Evolutionary conservation across 2,329 filamentous ascomycete species (phyloP).

Genomic region (Trichoderma sp.): DNA sequence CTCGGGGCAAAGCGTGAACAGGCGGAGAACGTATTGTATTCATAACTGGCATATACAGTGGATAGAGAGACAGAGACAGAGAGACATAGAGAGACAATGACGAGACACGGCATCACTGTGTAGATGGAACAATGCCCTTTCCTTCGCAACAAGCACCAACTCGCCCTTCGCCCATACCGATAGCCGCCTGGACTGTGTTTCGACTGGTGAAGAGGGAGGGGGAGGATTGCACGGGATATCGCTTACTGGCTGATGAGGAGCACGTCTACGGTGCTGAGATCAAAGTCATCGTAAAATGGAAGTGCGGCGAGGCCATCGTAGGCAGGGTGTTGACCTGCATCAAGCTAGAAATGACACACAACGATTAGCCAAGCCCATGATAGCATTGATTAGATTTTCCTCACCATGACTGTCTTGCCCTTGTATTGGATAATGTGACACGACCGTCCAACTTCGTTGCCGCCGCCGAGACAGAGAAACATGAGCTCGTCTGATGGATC

Average conservation of each 20-base stretch:
- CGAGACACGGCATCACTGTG: slow-evolving; percentile 20
- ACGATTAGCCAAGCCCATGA: not conserved
- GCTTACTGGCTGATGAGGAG: slow-evolving; percentile 98
- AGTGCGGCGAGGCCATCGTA: slow-evolving; percentile 92
- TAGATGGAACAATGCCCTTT: slow-evolving; percentile 12
- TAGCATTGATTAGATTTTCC: slow-evolving; percentile 9
- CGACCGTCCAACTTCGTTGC: slow-evolving; percentile 94
- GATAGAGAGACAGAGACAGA: slow-evolving; percentile 23
- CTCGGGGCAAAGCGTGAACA: slow-evolving; percentile 5
- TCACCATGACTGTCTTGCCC: slow-evolving; percentile 97
- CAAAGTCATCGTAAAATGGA: slow-evolving; percentile 98
- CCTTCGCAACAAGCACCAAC: slow-evolving; percentile 23
- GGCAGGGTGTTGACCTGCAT: slow-evolving; percentile 94
- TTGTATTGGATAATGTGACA: slow-evolving; percentile 99
- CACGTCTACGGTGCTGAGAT: slow-evolving; percentile 94
- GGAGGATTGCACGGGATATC: slow-evolving; percentile 13
- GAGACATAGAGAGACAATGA: slow-evolving; percentile 14
- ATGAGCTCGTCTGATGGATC: slow-evolving; percentile 92
- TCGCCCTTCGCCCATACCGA: slow-evolving; percentile 27
- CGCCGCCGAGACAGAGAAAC: slow-evolving; percentile 89
- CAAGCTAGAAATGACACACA: slow-evolving; percentile 58
- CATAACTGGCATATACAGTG: slow-evolving; percentile 35
- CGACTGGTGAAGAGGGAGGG: not conserved
- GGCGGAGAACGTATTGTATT: slow-evolving; percentile 37
- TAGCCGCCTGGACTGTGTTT: slow-evolving; percentile 1